Base-by-base conservation (phyloP, 176 grass and related monocot genomes). In the Microstegium vimineum region DNA sequence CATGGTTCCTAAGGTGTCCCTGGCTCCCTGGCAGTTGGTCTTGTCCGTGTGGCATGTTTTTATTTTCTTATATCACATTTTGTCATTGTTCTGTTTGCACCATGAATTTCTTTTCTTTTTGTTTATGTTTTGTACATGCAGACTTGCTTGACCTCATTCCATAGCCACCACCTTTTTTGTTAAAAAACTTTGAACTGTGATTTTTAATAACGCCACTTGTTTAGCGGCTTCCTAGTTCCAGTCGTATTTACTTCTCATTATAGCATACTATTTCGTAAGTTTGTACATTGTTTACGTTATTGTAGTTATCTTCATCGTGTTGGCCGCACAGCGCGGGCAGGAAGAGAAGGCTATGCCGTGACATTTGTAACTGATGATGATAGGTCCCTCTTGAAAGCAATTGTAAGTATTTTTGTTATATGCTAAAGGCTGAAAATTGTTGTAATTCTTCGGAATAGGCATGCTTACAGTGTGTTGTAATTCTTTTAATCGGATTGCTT, bases 351-450 rank as follows among this genome's bases (percentile, higher is more conserved):
- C 62, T 98, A 93, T 83, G 95, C 92, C 9, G 92, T 94, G 54
- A 94, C 95, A 87, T 98, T 98, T 91, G 86, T 98, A 73, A 98
- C 95, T 3, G 95, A 98, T 85, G 95, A 98, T 84, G 95, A 98
- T 90, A 87, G 95, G 80, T 94, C 95, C 71, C 90, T 98, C 36
- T 78, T 98, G 62, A 98, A 93, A 90, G 88, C 95, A 57, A 98
- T 98, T 68, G 95, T 97, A 85, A 91, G 78, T 81, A 76, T 81
- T 90, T 73, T 56, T 27, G 25, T 66, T 5, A 66, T 66, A 54
- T 36, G 9, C 41, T 36, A 13, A 46, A 22, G 22, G 26, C n/a
- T 40, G 14, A 37, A 69, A 42, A 38, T 7, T 83, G 30, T 51
- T 52, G 5, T 81, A 34, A 13, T 35, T 83, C 8, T 64, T 65